Evolutionary conservation across 345 rosid genomes (phyloP), one percentile per base, ranked within the genome.

Genomic region (Populus davidiana): DNA sequence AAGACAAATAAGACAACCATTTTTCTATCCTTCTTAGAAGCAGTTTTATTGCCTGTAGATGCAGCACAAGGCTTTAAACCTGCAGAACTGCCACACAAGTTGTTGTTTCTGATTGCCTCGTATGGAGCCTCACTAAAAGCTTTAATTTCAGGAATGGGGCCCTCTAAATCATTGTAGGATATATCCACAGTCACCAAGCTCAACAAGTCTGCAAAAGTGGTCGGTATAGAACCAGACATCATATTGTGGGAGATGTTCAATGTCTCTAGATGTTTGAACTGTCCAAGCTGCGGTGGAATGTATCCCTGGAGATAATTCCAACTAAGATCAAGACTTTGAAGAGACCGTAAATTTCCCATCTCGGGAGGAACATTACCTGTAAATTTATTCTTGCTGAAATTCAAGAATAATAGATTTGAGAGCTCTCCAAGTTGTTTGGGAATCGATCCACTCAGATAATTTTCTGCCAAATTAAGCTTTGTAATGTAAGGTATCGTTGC

Each of bases 311-410:
- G 43, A 11, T 2, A 73, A 66, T 81, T 81, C 5, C 63, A 36
- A 33, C 81, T 74, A 10, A 81, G 73, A 61, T 81, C 84, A 33
- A 71, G 63, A 20, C 13, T 33, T 71, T 71, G 5, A 6, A 71
- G 52, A 52, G 23, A n/a, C 12, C 29, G 6, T 27, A 71, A 50
- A 7, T 12, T 25, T 7, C 75, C 75, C 5, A 71, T 31, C 75
- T 71, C 75, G 1, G 21, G 13, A 31, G 75, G 75, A 54, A 71
- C 52, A 0, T 1, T n/a, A 5, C 31, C 43, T 50, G 41, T 8
- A 16, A 71, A 47, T 29, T 14, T 31, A 16, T 71, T 71, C 17
- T 2, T 52, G 64, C 64, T 71, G 11, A 71, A 10, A 21, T 52
- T 71, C 65, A 71, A 52, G 43, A 31, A 52, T 2, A 50, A 5